Base-by-base conservation (phyloP, 1,284 basidiomycete species). In the Ceratobasidium sp. region DNA sequence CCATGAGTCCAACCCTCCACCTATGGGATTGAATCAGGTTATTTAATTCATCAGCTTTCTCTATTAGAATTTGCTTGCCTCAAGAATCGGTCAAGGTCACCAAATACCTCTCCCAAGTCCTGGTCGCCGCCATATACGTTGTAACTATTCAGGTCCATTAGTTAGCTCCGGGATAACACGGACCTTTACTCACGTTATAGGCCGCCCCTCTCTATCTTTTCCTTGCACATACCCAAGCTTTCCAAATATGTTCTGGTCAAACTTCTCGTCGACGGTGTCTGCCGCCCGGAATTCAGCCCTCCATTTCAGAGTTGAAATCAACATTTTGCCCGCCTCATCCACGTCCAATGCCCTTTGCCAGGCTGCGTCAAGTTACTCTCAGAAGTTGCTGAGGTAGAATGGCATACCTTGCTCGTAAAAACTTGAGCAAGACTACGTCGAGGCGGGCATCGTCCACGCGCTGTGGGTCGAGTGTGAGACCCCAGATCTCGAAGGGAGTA, bases 1-100 rank as follows among this genome's bases (percentile, higher is more conserved):
- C 91, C 86, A 91, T 91, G 64, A 92, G 83, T 40, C 86, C 85
- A 53, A 92, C 85, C 44, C 91, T 86, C 91, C 91, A 93, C 69
- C 90, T 90, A 72, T 23, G 64, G 33, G 33, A 73, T 9, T 21
- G 21, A 25, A 51, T 49, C 9, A 59, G 33, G 38, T 8, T n/a
- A n/a, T n/a, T n/a, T 7, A 56, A 30, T 53, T 28, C n/a, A 28
- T 1, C 30, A 3, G 12, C 11, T 30, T 54, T 16, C 18, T 28
- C 21, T 28, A 25, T 25, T 30, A 9, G n/a, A n/a, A 16, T n/a
- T 38, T 18, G 73, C 80, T 23, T 76, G 89, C 88, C 90, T 83
- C 74, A 92, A 82, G 79, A 92, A 92, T 33, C 87, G 84, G 69
- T 86, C 83, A 21, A 89, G 84, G 77, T 93, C 90, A 21, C 86